Base-by-base conservation (phyloP, 768 basidiomycete species). In the Hydnomerulius pinastri region DNA sequence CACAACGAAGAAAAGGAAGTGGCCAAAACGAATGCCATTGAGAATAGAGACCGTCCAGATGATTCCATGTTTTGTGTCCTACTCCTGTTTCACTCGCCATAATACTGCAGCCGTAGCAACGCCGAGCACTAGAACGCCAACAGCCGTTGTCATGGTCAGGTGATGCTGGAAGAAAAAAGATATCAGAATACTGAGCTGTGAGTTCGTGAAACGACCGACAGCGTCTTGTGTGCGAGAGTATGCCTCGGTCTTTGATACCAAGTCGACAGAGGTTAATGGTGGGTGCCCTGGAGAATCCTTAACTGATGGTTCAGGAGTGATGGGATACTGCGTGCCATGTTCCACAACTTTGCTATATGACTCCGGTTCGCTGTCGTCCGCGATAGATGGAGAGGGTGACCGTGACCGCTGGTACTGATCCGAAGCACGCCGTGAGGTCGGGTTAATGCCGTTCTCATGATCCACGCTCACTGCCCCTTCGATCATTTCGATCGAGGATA, bases 31-130 rank as follows among this genome's bases (percentile, higher is more conserved):
- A 57, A 37, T 40, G 42, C 47, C 47, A 37, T 39, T 36, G 38
- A 46, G 42, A 51, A 56, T 18, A 17, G 28, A 29, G 17, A 43
- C 46, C 50, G 59, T 61, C 59, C 55, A 33, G 20, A 49, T 29
- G 33, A 54, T 50, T 48, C 30, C 54, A 54, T 49, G 30, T 30
- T 46, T 57, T 54, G 10, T 20, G 32, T 49, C 56, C 44, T 61
- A 68, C 24, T 76, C 74, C 28, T 73, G 72, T 53, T 81, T 82
- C 24, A 87, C 82, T 54, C 83, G 77, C 85, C 86, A 88, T 59
- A 87, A 69, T 43, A 90, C 86, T 6, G 86, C 87, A 11, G 80
- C 85, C 2, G 87, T 85, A 4, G 84, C 85, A 7, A 86, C 78
- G 43, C 83, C 76, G 24, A 90, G 66, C 4, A 90, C 75, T 15